These are phyloP conservation scores for Priceomyces melissophilus DNA, from an alignment of 805 yeast genomes.

Conservation along the genomic window DNA sequence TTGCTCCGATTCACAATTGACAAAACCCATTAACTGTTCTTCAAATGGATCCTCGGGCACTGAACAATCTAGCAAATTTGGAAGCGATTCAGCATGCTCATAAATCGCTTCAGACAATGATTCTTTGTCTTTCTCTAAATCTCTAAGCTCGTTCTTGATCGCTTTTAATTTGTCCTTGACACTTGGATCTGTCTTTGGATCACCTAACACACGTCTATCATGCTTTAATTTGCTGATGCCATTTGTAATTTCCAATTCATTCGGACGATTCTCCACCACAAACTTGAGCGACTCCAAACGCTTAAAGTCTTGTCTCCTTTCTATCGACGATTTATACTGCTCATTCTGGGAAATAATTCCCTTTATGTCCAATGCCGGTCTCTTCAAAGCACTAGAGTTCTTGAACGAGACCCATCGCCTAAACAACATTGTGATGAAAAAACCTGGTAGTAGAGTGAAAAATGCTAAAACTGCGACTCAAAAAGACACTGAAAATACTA, in stretches of 20 bases:
- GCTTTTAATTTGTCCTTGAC: constrained; percentile 16
- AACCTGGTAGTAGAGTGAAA: too few relatives aligned
- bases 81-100: constrained; percentile 49
- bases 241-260: constrained; percentile 18
- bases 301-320: constrained; percentile 20
- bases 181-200: constrained; percentile 7
- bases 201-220: constrained; percentile 25
- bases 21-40: constrained; percentile 44
- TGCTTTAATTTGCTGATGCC: constrained; percentile 24
- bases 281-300: constrained; percentile 19
- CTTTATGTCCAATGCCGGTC: constrained; percentile 16
- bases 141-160: constrained; percentile 23
- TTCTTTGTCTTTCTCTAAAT: constrained; percentile 21
- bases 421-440: not conserved
- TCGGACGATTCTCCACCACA: constrained; percentile 21
- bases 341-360: constrained; percentile 17
- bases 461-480: too few relatives aligned
- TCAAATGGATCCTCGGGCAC: constrained; percentile 43
- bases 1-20: constrained; percentile 44
- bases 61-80: constrained; percentile 53
- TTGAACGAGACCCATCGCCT: constrained; percentile 6
- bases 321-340: constrained; percentile 24
- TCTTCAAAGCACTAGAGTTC: constrained; percentile 5
- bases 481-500: too few relatives aligned
- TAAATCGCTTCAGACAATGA: constrained; percentile 34